Conservation (phyloP, 2,329 filamentous ascomycete species). For the Epichloe hybrida region DNA sequence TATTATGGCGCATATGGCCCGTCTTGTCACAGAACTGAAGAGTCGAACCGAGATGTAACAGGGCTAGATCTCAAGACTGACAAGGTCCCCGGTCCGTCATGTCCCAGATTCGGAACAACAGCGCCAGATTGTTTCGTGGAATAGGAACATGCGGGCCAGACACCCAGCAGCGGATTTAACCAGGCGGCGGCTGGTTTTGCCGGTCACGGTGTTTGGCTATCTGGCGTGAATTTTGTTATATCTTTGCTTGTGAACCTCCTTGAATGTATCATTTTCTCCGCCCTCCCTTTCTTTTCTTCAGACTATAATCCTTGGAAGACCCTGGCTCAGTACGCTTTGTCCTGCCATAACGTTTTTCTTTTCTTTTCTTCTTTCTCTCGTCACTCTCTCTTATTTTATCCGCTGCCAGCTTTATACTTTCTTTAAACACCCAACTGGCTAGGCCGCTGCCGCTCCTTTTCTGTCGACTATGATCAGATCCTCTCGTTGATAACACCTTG, state of each 20-base stretch:
- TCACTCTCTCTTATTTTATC: conserved; percentile 10
- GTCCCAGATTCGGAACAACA: conserved; percentile 10
- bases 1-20: conserved; percentile 3
- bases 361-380: conserved; percentile 10
- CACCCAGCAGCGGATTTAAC: conserved; percentile 1
- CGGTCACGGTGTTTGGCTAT: background rate
- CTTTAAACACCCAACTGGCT: conserved; percentile 38
- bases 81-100: conserved; percentile 6
- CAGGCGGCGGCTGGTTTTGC: background rate
- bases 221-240: conserved; percentile 4
- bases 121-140: conserved; percentile 11
- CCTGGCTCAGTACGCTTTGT: conserved; percentile 11
- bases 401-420: conserved; percentile 18
- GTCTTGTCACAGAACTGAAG: conserved; percentile 9
- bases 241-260: conserved; percentile 5
- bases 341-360: conserved; percentile 12
- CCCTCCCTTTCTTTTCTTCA: conserved; percentile 7
- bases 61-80: conserved; percentile 14
- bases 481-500: background rate
- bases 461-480: background rate
- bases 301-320: background rate
- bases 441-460: conserved; percentile 44
- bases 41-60: conserved; percentile 14
- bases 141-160: conserved; percentile 2
- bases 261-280: background rate